A percentile compares a stretch with the other conserved stretches of the same genome.
phyloP scores from a whole-genome alignment of 768 basidiomycete species.

The Bullera alba region DNA sequence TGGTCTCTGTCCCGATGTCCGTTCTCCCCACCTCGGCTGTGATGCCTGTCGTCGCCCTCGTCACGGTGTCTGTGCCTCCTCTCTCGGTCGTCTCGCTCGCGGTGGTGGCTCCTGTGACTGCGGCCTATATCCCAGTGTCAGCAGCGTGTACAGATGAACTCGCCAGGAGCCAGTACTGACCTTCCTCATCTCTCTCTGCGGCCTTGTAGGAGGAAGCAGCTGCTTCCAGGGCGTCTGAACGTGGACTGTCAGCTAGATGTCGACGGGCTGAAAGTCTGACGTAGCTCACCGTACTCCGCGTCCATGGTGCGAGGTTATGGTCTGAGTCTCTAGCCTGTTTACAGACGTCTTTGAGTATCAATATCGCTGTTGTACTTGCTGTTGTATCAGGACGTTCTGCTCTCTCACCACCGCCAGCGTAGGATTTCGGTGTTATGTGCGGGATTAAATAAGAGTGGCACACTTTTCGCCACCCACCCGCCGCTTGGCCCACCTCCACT shows the following conservation, averaged over 20 bases:
- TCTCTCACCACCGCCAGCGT: no score
- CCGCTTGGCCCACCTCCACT: no score
- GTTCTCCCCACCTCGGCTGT: conserved; percentile 12
- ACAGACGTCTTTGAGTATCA: no score
- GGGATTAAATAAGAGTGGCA: no score
- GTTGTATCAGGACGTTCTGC: no score
- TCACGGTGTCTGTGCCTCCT: conserved; percentile 9
- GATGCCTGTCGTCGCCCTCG: conserved; percentile 8
- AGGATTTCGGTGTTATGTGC: no score
- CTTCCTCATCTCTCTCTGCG: conserved; percentile 15
- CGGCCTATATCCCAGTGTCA: conserved; percentile 13
- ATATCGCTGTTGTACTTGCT: no score
- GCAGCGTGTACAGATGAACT: background rate
- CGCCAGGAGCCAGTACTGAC: conserved; percentile 7
- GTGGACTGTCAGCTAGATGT: background rate
- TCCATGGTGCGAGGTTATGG: no score
- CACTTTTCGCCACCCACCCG: no score
- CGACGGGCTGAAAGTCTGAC: background rate
- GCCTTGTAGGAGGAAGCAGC: conserved; percentile 38
- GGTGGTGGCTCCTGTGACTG: conserved; percentile 48
- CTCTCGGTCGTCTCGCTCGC: conserved; percentile 18
- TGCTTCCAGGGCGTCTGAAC: conserved; percentile 42
- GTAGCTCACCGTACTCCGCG: conserved; percentile 33
- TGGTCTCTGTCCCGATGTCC: conserved; percentile 14
- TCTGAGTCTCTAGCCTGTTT: no score